phyloP scores from a whole-genome alignment of 2,329 filamentous ascomycete species.

The Diaporthe ampelina region DNA sequence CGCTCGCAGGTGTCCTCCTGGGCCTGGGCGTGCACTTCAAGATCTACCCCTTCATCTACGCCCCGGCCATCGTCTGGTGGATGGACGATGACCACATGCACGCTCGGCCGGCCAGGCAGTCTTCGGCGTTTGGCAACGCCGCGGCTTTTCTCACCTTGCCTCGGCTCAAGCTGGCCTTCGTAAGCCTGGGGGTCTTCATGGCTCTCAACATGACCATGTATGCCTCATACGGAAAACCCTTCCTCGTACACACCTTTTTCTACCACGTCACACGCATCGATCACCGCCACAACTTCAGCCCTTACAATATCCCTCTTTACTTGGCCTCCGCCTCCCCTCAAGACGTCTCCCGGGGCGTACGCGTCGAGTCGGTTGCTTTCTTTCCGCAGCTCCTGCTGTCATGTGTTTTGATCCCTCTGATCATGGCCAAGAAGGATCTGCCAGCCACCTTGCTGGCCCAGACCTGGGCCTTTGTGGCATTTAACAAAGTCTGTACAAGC shows the following conservation, averaged over 20 bases:
- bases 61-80: constrained; percentile 84
- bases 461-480: constrained; percentile 96
- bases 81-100: constrained; percentile 71
- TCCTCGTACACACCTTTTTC: constrained; percentile 90
- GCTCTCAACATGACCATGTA: constrained; percentile 86
- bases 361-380: constrained; percentile 86
- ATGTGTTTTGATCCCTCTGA: constrained; percentile 77
- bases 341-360: constrained; percentile 51
- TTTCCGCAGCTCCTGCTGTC: constrained; percentile 88
- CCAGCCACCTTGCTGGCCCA: constrained; percentile 91
- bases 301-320: constrained; percentile 94
- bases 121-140: constrained; percentile 44
- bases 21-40: constrained; percentile 95
- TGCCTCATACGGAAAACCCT: constrained; percentile 80
- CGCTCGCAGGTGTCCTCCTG: constrained; percentile 79
- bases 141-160: constrained; percentile 64
- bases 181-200: constrained; percentile 81
- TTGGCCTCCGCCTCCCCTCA: constrained; percentile 77
- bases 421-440: constrained; percentile 84
- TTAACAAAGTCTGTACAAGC: constrained; percentile 99
- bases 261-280: constrained; percentile 95
- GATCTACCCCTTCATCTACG: constrained; percentile 98
- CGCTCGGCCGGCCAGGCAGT: not conserved
- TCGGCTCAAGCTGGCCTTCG: constrained; percentile 70
- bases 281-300: constrained; percentile 98